These are phyloP conservation scores for Bromus sterilis DNA, from an alignment of 176 grass and related monocot species.

Conservation along the genomic window DNA sequence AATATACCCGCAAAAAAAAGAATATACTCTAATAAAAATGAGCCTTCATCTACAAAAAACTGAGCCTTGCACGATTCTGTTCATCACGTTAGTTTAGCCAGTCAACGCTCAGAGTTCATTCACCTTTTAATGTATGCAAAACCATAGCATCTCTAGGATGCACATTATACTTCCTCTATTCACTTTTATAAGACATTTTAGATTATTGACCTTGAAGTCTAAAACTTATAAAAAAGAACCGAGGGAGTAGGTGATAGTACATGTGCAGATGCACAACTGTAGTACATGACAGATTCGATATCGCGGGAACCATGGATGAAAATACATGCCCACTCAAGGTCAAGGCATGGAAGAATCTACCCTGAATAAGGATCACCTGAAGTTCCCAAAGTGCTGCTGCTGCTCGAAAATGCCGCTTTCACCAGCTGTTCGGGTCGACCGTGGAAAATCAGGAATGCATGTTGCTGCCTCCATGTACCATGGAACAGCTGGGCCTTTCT, in stretches of 20 bases:
- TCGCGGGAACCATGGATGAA: neutral
- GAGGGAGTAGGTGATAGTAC: neutral
- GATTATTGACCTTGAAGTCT: too few relatives aligned
- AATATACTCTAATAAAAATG: too few relatives aligned
- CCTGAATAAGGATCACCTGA: conserved; percentile 2
- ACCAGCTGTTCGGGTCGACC: neutral
- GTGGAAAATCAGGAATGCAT: neutral
- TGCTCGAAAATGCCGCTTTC: conserved; percentile 14
- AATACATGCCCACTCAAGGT: neutral
- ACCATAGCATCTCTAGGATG: neutral
- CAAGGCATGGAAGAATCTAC: neutral
- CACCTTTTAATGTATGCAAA: neutral
- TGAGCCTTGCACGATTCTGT: neutral
- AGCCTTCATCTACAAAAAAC: neutral
- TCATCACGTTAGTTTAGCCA: neutral
- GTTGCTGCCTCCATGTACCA: conserved; percentile 3
- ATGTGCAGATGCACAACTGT: neutral
- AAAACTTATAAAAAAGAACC: too few relatives aligned
- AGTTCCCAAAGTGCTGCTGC: conserved; percentile 8
- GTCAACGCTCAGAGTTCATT: neutral
- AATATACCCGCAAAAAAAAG: too few relatives aligned
- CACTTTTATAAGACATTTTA: neutral
- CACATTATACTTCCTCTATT: neutral
- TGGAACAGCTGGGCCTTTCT: conserved; percentile 2
- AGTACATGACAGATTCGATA: neutral